phyloP scores from a whole-genome alignment of 2,329 filamentous ascomycete species.

The Claviceps quebecensis region DNA sequence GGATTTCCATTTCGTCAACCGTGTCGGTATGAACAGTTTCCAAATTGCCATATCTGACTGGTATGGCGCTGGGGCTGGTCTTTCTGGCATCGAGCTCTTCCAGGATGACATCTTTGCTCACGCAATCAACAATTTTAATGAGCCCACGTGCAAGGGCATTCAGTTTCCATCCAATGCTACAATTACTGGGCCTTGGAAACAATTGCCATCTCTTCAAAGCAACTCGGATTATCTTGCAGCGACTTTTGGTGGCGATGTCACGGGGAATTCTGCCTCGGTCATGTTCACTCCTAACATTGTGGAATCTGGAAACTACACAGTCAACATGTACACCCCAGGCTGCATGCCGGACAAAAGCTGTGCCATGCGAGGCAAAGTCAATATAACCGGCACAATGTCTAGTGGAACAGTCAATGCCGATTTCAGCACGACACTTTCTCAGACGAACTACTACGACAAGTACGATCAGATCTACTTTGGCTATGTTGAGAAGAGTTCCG shows the following conservation, averaged over 20 bases:
- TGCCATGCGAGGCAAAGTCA: constrained; percentile 60
- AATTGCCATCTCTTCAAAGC: constrained; percentile 53
- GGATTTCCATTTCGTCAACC: constrained; percentile 84
- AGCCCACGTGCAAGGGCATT: constrained; percentile 61
- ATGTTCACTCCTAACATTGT: constrained; percentile 73
- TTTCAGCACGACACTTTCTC: constrained; percentile 53
- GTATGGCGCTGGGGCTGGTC: constrained; percentile 73
- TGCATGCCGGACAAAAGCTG: constrained; percentile 73
- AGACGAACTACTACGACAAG: constrained; percentile 94
- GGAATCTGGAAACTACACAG: constrained; percentile 80
- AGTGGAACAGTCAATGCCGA: constrained; percentile 29
- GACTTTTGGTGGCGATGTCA: constrained; percentile 39
- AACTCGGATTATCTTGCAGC: constrained; percentile 65
- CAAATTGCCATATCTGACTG: constrained; percentile 73
- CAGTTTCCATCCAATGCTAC: constrained; percentile 50
- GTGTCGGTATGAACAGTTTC: constrained; percentile 77
- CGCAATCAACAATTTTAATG: constrained; percentile 77
- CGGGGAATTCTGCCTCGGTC: constrained; percentile 49
- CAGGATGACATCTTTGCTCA: constrained; percentile 76
- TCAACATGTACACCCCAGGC: constrained; percentile 86
- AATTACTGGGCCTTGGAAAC: constrained; percentile 58
- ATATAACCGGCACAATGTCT: constrained; percentile 61
- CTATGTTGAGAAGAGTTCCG: constrained; percentile 60
- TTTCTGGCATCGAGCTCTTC: constrained; percentile 77
- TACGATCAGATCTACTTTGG: constrained; percentile 88